These are phyloP conservation scores for Suillus hirtellus DNA, from an alignment of 768 basidiomycete species.

Conservation along the genomic window DNA sequence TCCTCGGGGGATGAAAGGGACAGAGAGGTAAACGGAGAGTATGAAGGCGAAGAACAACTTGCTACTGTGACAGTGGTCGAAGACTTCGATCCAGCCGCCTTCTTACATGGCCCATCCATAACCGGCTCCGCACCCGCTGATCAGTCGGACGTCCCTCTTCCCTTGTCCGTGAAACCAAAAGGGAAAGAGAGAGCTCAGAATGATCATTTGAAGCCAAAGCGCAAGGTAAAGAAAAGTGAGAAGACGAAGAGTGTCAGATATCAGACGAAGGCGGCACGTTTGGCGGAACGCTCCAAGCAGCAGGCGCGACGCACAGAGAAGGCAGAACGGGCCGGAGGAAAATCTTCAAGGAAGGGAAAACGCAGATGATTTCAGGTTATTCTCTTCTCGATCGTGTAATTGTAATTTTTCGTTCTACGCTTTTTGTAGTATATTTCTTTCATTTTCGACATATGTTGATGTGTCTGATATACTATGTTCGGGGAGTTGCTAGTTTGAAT, in stretches of 20 bases:
- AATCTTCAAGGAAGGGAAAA: conserved; percentile 43
- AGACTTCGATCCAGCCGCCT: conserved; percentile 77
- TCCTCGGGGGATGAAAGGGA: conserved; percentile 36
- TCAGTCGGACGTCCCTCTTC: not conserved
- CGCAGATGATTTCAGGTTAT: conserved; percentile 15
- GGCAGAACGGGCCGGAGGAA: conserved; percentile 71
- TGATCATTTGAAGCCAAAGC: conserved; percentile 19
- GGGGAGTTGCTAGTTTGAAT: not conserved
- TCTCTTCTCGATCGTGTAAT: conserved; percentile 4
- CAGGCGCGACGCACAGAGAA: conserved; percentile 65
- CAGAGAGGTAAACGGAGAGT: conserved; percentile 61
- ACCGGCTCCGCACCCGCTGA: conserved; percentile 3
- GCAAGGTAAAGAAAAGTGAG: conserved; percentile 29
- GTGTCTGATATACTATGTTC: too few relatives aligned
- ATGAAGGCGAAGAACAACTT: conserved; percentile 79
- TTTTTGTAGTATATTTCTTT: not conserved
- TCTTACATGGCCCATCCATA: conserved; percentile 49
- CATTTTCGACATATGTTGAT: not conserved
- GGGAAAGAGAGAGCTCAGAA: conserved; percentile 20
- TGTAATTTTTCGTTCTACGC: not conserved
- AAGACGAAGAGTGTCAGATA: conserved; percentile 56
- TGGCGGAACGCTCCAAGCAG: conserved; percentile 62
- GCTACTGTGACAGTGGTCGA: conserved; percentile 92
- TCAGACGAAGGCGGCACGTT: conserved; percentile 69
- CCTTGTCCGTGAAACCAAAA: conserved; percentile 12